Evolutionary conservation across 768 basidiomycete genomes (phyloP).

Genomic region (Boletellus emodensis): DNA sequence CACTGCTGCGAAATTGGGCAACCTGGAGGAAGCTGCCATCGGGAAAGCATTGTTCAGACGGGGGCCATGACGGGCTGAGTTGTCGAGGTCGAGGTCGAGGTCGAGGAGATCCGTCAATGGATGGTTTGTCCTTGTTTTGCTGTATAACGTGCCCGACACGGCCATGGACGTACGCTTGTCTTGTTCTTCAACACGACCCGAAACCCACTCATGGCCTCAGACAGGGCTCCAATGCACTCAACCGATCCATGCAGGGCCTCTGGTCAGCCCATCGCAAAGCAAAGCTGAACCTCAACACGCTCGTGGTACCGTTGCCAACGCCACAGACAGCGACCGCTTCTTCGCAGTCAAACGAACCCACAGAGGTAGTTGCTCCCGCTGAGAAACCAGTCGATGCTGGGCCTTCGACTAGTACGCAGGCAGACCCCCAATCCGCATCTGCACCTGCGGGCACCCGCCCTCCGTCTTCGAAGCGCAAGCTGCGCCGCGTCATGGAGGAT

Average conservation of each 20-base stretch:
- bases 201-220: slow-evolving; percentile 32
- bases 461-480: slow-evolving; percentile 56
- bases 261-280: slow-evolving; percentile 66
- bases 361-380: slow-evolving; percentile 21
- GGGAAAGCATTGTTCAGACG: slow-evolving; percentile 11
- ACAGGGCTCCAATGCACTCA: slow-evolving; percentile 71
- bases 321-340: slow-evolving; percentile 6
- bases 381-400: slow-evolving; percentile 13
- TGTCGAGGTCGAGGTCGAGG: background rate
- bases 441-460: slow-evolving; percentile 10
- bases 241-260: slow-evolving; percentile 74
- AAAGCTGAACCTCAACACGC: slow-evolving; percentile 64
- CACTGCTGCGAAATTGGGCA: background rate
- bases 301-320: background rate
- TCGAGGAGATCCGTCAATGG: background rate
- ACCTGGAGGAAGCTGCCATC: slow-evolving; percentile 14
- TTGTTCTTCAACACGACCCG: background rate
- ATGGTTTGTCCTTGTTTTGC: slow-evolving; percentile 20
- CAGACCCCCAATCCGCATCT: background rate
- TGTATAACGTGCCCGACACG: too few relatives aligned
- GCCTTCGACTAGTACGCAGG: slow-evolving; percentile 9
- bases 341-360: slow-evolving; percentile 18
- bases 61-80: slow-evolving; percentile 18
- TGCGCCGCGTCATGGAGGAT: slow-evolving; percentile 44
- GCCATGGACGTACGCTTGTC: slow-evolving; percentile 17